Conservation (phyloP, 768 basidiomycete genomes). For the Multifurca ochricompacta region DNA sequence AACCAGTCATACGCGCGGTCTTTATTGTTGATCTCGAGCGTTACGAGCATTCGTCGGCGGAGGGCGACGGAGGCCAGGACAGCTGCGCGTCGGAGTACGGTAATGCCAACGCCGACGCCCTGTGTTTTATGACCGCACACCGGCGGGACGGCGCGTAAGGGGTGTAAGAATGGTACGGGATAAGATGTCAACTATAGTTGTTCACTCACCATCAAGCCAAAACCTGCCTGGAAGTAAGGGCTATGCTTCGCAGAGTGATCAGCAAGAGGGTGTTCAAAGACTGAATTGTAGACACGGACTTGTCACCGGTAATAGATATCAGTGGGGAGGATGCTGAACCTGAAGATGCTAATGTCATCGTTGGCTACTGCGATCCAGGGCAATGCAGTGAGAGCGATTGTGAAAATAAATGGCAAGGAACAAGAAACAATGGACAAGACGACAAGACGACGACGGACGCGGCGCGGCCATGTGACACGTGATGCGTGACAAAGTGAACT, state of each 20-base stretch:
- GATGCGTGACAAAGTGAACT: no score
- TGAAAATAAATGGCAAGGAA: no score
- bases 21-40: slow-evolving; percentile 93
- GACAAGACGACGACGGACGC: no score
- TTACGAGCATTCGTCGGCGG: slow-evolving; percentile 85
- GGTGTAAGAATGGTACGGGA: neutral
- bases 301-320: slow-evolving; percentile 45
- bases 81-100: slow-evolving; percentile 61
- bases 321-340: slow-evolving; percentile 15
- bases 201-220: slow-evolving; percentile 81
- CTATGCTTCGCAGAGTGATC: slow-evolving; percentile 42
- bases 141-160: neutral
- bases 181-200: no score
- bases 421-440: no score
- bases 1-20: slow-evolving; percentile 97
- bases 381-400: no score
- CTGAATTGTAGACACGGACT: slow-evolving; percentile 39
- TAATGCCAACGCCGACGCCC: slow-evolving; percentile 87
- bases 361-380: no score
- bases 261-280: neutral
- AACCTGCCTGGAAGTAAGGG: slow-evolving; percentile 96
- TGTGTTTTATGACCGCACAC: slow-evolving; percentile 27
- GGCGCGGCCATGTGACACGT: no score
- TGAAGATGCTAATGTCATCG: no score
- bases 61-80: slow-evolving; percentile 66